A percentile compares a stretch with the other conserved stretches of the same genome.
Evolutionary conservation across 192 early-diverging fungal genomes (phyloP).

Genomic region (Coemansia sp.): DNA sequence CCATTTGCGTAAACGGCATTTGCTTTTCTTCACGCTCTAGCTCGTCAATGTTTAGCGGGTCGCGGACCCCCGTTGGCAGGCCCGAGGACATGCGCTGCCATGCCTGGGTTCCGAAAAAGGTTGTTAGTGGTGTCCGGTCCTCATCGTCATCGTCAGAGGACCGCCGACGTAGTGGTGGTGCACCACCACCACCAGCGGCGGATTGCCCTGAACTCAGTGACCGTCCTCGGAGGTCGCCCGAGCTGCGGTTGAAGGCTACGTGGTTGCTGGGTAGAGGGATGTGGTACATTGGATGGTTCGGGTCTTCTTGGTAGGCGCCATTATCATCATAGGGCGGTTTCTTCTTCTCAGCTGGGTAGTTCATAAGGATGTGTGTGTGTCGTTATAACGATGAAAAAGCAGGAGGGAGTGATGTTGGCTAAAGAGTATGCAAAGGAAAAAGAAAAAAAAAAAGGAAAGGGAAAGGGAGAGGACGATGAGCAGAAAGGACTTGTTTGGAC

Average conservation of each 20-base stretch:
- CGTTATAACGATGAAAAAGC: background rate
- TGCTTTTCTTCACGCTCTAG: conserved; percentile 55
- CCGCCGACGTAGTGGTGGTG: no score
- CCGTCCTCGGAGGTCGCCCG: conserved; percentile 23
- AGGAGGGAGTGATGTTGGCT: background rate
- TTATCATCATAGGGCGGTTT: background rate
- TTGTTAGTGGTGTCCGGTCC: conserved; percentile 34
- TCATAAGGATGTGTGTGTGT: background rate
- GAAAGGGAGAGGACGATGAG: background rate
- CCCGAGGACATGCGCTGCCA: conserved; percentile 52
- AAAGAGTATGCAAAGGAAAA: background rate
- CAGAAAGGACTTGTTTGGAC: background rate
- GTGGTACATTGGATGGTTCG: conserved; percentile 9
- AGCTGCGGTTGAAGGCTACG: background rate
- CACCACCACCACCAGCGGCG: no score
- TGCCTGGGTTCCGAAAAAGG: conserved; percentile 36
- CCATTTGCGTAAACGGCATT: conserved; percentile 50
- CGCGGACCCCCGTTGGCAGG: conserved; percentile 46
- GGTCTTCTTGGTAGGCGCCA: conserved; percentile 6
- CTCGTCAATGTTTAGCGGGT: conserved; percentile 57
- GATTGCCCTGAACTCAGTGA: conserved; percentile 34
- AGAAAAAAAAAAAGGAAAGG: background rate
- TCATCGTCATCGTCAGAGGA: conserved; percentile 49
- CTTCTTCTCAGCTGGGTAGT: conserved; percentile 4
- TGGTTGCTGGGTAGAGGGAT: conserved; percentile 30